A percentile compares a stretch with the other conserved stretches of the same genome.
Conservation (phyloP, 257 asterid genomes). For the Primulina tabacum region DNA sequence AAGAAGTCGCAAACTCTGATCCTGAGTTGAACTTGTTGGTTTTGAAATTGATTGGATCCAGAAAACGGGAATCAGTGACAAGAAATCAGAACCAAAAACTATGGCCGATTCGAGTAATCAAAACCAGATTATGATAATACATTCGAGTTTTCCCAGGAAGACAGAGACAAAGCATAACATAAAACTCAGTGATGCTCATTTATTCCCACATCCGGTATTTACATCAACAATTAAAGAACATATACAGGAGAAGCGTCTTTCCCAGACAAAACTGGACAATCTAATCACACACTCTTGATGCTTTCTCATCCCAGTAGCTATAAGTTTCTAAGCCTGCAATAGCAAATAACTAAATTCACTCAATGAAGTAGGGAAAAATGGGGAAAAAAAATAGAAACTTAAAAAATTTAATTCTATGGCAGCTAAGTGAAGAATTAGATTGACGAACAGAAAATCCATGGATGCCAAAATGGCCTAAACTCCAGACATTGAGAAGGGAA, state of each 20-base stretch:
- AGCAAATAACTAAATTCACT: constrained; percentile 8
- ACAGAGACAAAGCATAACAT: not conserved
- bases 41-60: too few relatives aligned
- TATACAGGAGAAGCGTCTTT: constrained; percentile 17
- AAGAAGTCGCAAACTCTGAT: too few relatives aligned
- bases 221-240: not conserved
- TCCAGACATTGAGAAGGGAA: not conserved
- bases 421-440: not conserved
- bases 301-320: constrained; percentile 1
- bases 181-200: not conserved
- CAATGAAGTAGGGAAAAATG: too few relatives aligned
- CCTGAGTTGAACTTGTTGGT: too few relatives aligned
- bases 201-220: not conserved
- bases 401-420: too few relatives aligned
- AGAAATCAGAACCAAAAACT: not conserved
- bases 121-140: too few relatives aligned
- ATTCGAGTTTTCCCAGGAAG: not conserved
- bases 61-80: too few relatives aligned
- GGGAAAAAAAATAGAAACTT: too few relatives aligned
- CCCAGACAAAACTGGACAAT: constrained; percentile 5
- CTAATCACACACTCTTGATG: constrained; percentile 12
- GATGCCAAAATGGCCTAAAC: not conserved
- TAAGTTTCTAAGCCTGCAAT: not conserved
- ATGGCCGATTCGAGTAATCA: not conserved
- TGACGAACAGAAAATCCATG: too few relatives aligned